Evolutionary conservation across 2,329 filamentous ascomycete genomes (phyloP), one percentile per base, ranked within the genome.

Genomic region (Ophiostoma pallidulum): DNA sequence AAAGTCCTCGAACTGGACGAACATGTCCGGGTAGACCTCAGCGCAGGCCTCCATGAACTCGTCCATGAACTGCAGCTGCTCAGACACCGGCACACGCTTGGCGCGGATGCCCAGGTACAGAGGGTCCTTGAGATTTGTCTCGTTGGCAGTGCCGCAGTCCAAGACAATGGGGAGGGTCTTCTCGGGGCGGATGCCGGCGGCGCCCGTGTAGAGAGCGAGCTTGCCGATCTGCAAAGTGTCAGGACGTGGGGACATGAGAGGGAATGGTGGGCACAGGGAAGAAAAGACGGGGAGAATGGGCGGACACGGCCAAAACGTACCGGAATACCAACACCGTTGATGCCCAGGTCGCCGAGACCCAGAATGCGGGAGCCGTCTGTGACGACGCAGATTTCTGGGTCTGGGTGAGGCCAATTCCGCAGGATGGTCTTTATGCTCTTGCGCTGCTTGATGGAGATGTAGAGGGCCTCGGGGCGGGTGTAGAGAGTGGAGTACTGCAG

Each of bases 271-370:
- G 18, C 10, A 26, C 13, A 38, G 32, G 13, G 9, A 29, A 41
- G 18, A 40, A 18, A 29, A 29, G 39, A 18, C 40, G 16, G 45
- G 45, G 19, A 33, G 24, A 33, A 44, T 32, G 39, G 42, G 36
- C 41, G 26, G 38, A 40, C 22, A 7, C 13, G n/a, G 51, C n/a
- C n/a, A n/a, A n/a, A 28, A 75, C 77, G 69, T 68, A 82, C 91
- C 53, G 92, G 89, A 66, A 98, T 98, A 56, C 92, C 92, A 73
- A 97, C 94, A 61, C 92, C 92, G 66, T 96, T 96, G 56, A 98
- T 83, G 57, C 92, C 92, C 49, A 97, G 78, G 67, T 98, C 92
- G 58, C 92, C 92, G 32, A 98, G 80, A 61, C 92, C 91, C 50
- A 90, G 81, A 65, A 82, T 96, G 56, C 92, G 84, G 41, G 90